These are phyloP conservation scores for Mycena floridula DNA, from an alignment of 768 basidiomycete species.

Conservation along the genomic window DNA sequence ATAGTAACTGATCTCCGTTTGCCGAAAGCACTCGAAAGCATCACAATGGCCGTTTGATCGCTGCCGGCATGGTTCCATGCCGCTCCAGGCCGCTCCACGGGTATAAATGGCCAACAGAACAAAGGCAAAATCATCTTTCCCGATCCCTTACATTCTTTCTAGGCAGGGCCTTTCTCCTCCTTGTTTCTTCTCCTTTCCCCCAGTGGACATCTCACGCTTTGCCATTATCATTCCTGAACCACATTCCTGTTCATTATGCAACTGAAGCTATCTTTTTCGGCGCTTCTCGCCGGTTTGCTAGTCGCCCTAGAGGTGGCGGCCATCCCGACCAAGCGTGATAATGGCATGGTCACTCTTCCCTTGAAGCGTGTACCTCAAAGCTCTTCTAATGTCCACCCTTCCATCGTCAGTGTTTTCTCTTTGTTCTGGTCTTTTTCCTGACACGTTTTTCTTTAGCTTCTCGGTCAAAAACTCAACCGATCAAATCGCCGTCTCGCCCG, in stretches of 20 bases:
- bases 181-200: constrained; percentile 16
- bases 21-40: no score
- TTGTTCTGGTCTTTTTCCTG: neutral
- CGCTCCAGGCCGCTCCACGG: no score
- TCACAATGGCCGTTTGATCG: no score
- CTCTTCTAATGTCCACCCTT: constrained; percentile 24
- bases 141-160: constrained; percentile 1
- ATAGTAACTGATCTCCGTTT: no score
- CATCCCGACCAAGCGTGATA: constrained; percentile 29
- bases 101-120: no score
- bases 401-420: constrained; percentile 25
- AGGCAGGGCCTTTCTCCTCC: constrained; percentile 29
- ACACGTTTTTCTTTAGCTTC: constrained; percentile 47
- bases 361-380: constrained; percentile 30
- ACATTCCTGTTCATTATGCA: constrained; percentile 56
- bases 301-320: constrained; percentile 34
- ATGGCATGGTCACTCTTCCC: constrained; percentile 35
- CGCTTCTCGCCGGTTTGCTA: constrained; percentile 49
- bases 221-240: constrained; percentile 11
- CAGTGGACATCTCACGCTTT: constrained; percentile 7
- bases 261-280: constrained; percentile 41
- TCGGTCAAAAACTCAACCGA: constrained; percentile 70
- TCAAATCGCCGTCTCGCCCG: constrained; percentile 57
- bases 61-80: no score
- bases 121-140: neutral